Conservation (phyloP, 2,329 filamentous ascomycete genomes). For the Exophiala xenobiotica region DNA sequence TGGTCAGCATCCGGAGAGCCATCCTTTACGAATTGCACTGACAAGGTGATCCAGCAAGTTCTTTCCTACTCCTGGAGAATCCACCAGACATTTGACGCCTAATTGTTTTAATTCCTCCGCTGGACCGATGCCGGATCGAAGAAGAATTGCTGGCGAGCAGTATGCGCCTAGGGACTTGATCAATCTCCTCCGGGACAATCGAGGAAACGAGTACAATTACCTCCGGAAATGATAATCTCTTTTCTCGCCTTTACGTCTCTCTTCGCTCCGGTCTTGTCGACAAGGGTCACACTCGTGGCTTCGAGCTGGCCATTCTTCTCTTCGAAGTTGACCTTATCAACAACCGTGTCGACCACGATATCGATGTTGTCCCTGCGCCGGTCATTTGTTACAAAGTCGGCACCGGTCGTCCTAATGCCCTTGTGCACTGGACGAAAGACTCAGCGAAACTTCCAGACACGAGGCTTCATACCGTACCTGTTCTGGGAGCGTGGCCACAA, state of each 20-base stretch:
- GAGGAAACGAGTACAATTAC: conserved; percentile 30
- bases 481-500: conserved; percentile 56
- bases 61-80: conserved; percentile 54
- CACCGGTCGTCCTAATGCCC: conserved; percentile 54
- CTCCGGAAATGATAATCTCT: conserved; percentile 43
- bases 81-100: conserved; percentile 46
- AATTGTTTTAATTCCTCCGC: conserved; percentile 43
- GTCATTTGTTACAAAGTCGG: conserved; percentile 53
- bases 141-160: conserved; percentile 53
- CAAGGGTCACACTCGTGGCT: conserved; percentile 42
- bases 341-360: conserved; percentile 50
- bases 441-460: conserved; percentile 2
- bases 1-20: conserved; percentile 22
- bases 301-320: conserved; percentile 13
- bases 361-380: conserved; percentile 47
- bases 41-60: conserved; percentile 56
- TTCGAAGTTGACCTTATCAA: conserved; percentile 55
- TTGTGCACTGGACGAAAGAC: conserved; percentile 40
- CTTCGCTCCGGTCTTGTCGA: conserved; percentile 44
- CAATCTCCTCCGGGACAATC: neutral
- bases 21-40: conserved; percentile 30
- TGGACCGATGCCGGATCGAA: conserved; percentile 55
- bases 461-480: conserved; percentile 27
- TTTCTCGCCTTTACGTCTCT: conserved; percentile 41
- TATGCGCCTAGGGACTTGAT: conserved; percentile 43